Conservation (phyloP, 805 yeast genomes). For the Wickerhamomyces rabaulensis region DNA sequence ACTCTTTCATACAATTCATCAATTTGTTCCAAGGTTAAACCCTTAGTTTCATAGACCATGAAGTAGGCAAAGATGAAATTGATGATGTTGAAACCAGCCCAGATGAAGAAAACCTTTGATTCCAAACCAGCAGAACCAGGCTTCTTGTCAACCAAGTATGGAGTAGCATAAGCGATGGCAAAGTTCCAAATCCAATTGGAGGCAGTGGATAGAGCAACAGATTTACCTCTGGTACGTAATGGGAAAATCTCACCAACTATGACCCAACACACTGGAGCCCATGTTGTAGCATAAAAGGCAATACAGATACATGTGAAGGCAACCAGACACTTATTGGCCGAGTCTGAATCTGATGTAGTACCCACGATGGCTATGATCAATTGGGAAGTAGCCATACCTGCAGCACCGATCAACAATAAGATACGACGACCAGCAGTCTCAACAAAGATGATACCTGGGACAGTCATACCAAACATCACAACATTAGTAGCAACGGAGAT, state of each 20-base stretch:
- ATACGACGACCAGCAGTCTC: conserved; percentile 63
- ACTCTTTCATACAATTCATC: conserved; percentile 45
- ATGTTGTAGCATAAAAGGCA: conserved; percentile 70
- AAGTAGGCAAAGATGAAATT: conserved; percentile 52
- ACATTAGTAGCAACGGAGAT: conserved; percentile 38
- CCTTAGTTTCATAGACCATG: conserved; percentile 59
- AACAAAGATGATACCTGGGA: conserved; percentile 48
- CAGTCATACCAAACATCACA: conserved; percentile 42
- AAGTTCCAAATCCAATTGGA: conserved; percentile 78
- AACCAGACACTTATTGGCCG: conserved; percentile 41
- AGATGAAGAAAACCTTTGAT: conserved; percentile 63
- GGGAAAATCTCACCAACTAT: conserved; percentile 58
- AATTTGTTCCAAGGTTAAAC: conserved; percentile 61
- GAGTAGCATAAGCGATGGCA: conserved; percentile 67
- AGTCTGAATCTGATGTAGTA: conserved; percentile 20
- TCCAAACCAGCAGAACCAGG: conserved; percentile 55
- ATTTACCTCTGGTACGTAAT: conserved; percentile 67
- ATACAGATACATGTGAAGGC: conserved; percentile 55
- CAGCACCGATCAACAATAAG: conserved; percentile 53
- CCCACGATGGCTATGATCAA: conserved; percentile 51
- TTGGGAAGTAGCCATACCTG: conserved; percentile 56
- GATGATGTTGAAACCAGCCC: conserved; percentile 63
- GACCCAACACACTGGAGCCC: conserved; percentile 82
- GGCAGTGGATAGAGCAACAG: conserved; percentile 66
- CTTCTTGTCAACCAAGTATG: conserved; percentile 62